Evolutionary conservation across 257 asterid genomes (phyloP).

Genomic region (Penstemon barbatus): DNA sequence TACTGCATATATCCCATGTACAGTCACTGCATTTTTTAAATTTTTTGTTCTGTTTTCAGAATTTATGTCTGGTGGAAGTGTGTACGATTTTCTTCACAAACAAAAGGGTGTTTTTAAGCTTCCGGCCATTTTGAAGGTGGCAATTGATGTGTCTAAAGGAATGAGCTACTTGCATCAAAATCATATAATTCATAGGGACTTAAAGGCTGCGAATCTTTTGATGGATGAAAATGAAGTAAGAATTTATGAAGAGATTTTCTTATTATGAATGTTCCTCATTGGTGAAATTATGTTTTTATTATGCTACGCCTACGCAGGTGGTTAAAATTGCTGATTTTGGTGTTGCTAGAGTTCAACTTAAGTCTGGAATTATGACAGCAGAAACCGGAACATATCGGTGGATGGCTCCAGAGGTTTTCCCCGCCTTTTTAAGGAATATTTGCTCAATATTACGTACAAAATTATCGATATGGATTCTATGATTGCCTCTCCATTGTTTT

Average conservation of each 20-base stretch:
- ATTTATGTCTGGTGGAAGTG: slow-evolving; percentile 87
- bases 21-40: neutral
- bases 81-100: slow-evolving; percentile 76
- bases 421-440: neutral
- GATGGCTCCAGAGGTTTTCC: slow-evolving; percentile 96
- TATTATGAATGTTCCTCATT: neutral
- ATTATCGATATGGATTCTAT: neutral
- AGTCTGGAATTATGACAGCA: slow-evolving; percentile 92
- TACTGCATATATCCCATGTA: slow-evolving; percentile 1
- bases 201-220: slow-evolving; percentile 87
- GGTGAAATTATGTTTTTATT: neutral
- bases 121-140: slow-evolving; percentile 61
- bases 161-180: slow-evolving; percentile 90
- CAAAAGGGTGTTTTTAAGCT: slow-evolving; percentile 63
- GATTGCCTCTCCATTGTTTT: neutral
- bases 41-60: slow-evolving; percentile 40
- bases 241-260: slow-evolving; percentile 1
- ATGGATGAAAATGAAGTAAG: slow-evolving; percentile 82
- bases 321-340: slow-evolving; percentile 94
- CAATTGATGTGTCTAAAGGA: slow-evolving; percentile 83
- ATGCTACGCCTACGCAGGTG: slow-evolving; percentile 46
- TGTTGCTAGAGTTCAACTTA: slow-evolving; percentile 71
- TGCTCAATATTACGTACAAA: neutral
- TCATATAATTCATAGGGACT: slow-evolving; percentile 78
- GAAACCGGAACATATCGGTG: slow-evolving; percentile 96